Conservation (phyloP, 2,329 filamentous ascomycete species). For the Eutypella sp. region DNA sequence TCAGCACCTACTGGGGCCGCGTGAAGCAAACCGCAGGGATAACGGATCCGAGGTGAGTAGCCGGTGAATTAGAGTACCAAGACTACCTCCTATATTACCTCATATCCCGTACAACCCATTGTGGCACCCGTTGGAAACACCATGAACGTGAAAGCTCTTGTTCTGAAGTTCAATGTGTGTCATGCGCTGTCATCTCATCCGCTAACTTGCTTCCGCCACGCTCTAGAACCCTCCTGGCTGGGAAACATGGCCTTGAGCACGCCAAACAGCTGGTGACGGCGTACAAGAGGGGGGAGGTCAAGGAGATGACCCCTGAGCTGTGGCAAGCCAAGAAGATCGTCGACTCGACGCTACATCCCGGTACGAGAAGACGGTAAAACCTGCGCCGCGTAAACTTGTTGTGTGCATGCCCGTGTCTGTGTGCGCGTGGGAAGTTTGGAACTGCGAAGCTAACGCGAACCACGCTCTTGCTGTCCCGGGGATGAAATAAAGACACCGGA, state of each 20-base stretch:
- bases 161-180: slow-evolving; percentile 10
- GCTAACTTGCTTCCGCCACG: too few relatives aligned
- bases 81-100: background rate
- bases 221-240: slow-evolving; percentile 85
- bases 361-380: too few relatives aligned
- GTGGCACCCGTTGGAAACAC: background rate
- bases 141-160: slow-evolving; percentile 1
- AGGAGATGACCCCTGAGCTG: slow-evolving; percentile 80
- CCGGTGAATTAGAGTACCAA: background rate
- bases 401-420: slow-evolving; percentile 1
- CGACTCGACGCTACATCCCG: slow-evolving; percentile 92
- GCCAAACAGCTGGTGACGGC: slow-evolving; percentile 76
- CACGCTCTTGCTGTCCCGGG: background rate
- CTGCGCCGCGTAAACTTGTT: too few relatives aligned
- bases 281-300: slow-evolving; percentile 80
- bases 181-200: background rate
- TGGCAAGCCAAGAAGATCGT: slow-evolving; percentile 97
- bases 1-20: slow-evolving; percentile 90
- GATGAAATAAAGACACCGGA: slow-evolving; percentile 74
- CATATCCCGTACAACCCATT: background rate
- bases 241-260: slow-evolving; percentile 71
- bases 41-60: slow-evolving; percentile 86
- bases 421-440: background rate
- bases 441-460: slow-evolving; percentile 9
- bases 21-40: slow-evolving; percentile 86